Percentiles rank a stretch among this genome's conserved stretches.
phyloP scores from a whole-genome alignment of 192 early-diverging fungal genomes.

The Entomortierella beljakovae region DNA sequence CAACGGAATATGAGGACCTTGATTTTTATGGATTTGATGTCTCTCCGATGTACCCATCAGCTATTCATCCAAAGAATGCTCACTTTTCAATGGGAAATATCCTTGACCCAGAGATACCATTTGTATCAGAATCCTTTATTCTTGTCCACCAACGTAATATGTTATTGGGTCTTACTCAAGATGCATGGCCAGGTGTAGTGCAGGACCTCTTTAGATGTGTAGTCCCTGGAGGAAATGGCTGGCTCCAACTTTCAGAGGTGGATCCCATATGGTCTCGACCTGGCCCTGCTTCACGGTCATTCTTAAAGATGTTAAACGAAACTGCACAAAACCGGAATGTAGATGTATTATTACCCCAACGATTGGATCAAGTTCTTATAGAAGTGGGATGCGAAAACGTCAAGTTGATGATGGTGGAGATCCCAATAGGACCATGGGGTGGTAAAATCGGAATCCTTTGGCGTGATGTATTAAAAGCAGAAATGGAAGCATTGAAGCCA shows the following conservation, averaged over 20 bases:
- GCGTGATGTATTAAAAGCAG: slow-evolving; percentile 46
- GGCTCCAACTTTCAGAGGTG: slow-evolving; percentile 47
- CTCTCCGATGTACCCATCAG: slow-evolving; percentile 51
- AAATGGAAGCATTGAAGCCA: slow-evolving; percentile 49
- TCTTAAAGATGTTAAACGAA: slow-evolving; percentile 50
- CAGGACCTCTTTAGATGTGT: slow-evolving; percentile 50
- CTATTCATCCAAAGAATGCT: slow-evolving; percentile 54
- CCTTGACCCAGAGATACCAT: slow-evolving; percentile 48
- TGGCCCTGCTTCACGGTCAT: slow-evolving; percentile 29
- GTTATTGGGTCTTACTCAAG: slow-evolving; percentile 39
- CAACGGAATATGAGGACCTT: slow-evolving; percentile 39
- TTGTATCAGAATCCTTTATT: slow-evolving; percentile 16
- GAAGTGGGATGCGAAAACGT: slow-evolving; percentile 49
- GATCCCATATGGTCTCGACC: slow-evolving; percentile 49
- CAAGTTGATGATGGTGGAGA: slow-evolving; percentile 55
- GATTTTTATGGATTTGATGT: slow-evolving; percentile 52
- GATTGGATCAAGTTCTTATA: slow-evolving; percentile 30
- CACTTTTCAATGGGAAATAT: slow-evolving; percentile 49
- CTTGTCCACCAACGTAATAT: slow-evolving; percentile 50
- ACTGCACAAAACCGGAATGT: slow-evolving; percentile 49
- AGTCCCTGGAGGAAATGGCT: slow-evolving; percentile 26
- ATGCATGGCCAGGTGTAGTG: slow-evolving; percentile 45
- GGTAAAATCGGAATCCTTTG: slow-evolving; percentile 48
- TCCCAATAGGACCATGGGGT: slow-evolving; percentile 52
- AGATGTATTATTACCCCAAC: slow-evolving; percentile 36